Evolutionary conservation across 495 filamentous ascomycete species (phyloP), one percentile per base, ranked within the genome.

Genomic region (Lophiostoma macrostomum): DNA sequence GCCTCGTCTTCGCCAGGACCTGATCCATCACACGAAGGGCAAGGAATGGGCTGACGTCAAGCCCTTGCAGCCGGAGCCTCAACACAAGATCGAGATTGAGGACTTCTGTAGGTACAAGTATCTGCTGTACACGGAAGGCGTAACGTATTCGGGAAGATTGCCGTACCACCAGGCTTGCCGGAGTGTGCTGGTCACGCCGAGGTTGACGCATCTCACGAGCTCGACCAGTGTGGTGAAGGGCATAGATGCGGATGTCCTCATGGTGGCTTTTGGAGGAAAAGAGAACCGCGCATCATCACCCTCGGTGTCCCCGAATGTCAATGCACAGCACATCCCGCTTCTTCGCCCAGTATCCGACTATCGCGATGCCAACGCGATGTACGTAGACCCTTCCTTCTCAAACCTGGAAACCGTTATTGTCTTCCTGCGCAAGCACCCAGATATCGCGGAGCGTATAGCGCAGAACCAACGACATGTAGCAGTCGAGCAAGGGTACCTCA

Each of bases 351-450:
- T 45, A 4, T 5, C 12, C 12, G 38, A 53, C 25, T 53, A 40
- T 38, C 4, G 22, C 1, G 18, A 44, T 4, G 38, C 50, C 12
- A 87, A 84, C 47, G 83, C 74, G 30, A 65, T 85, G 11, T 65
- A 79, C 44, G 80, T 84, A 1, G 61, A 70, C 5, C 49, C 64
- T 1, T 76, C 83, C 53, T 84, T 72, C 57, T 67, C 70, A 0
- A 74, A 83, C 57, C 63, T 85, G 0, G 70, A 79, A 19, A 55
- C 64, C 4, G 78, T 74, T 55, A 71, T 85, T n/a, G 49, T 76
- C 40, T 70, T 68, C 41, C 67, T 80, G 4, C 70, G 78, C 27
- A 67, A 67, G 32, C 64, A 82, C 40, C 71, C 73, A 0, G 56
- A 69, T 5, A 60, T 69, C 11, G 79, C 81, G 22, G 69, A 79